phyloP scores from a whole-genome alignment of 257 asterid genomes.

The Solanum sitiens region DNA sequence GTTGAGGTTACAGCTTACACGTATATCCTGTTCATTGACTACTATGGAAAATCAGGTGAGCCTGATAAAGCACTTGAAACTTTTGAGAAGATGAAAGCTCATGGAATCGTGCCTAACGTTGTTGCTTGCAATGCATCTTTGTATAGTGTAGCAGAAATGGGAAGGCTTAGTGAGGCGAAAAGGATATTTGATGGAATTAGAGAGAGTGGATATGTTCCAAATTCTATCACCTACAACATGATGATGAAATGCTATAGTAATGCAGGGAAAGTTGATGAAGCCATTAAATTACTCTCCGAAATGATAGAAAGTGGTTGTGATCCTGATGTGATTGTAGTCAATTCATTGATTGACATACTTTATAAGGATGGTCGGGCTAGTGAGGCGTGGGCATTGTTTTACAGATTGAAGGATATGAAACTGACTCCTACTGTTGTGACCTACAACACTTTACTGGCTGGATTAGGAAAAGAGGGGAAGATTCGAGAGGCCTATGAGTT shows the following conservation, averaged over 20 bases:
- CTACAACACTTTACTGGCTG: slow-evolving; percentile 86
- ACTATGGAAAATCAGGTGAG: slow-evolving; percentile 79
- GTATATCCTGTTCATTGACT: slow-evolving; percentile 71
- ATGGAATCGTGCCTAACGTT: slow-evolving; percentile 71
- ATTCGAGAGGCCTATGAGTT: slow-evolving; percentile 54
- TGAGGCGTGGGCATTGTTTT: slow-evolving; percentile 79
- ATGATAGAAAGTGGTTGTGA: slow-evolving; percentile 60
- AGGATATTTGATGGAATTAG: slow-evolving; percentile 57
- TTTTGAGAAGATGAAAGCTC: slow-evolving; percentile 77
- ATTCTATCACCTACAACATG: slow-evolving; percentile 85
- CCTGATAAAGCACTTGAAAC: slow-evolving; percentile 72
- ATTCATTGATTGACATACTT: slow-evolving; percentile 79
- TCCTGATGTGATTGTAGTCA: slow-evolving; percentile 68
- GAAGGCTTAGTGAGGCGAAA: slow-evolving; percentile 76
- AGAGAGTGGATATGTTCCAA: slow-evolving; percentile 70
- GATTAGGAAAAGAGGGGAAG: slow-evolving; percentile 77
- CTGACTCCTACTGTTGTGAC: slow-evolving; percentile 89
- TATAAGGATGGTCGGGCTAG: slow-evolving; percentile 67
- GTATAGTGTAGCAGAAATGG: slow-evolving; percentile 63
- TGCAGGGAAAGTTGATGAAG: slow-evolving; percentile 73
- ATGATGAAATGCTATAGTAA: slow-evolving; percentile 84
- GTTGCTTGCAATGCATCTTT: slow-evolving; percentile 83
- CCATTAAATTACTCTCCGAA: slow-evolving; percentile 53
- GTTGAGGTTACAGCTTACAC: slow-evolving; percentile 52
- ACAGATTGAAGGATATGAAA: slow-evolving; percentile 64